A percentile compares a stretch with the other conserved stretches of the same genome.
Evolutionary conservation across 129 eudicot species (phyloP).

Genomic region (Ambrosia artemisiifolia): DNA sequence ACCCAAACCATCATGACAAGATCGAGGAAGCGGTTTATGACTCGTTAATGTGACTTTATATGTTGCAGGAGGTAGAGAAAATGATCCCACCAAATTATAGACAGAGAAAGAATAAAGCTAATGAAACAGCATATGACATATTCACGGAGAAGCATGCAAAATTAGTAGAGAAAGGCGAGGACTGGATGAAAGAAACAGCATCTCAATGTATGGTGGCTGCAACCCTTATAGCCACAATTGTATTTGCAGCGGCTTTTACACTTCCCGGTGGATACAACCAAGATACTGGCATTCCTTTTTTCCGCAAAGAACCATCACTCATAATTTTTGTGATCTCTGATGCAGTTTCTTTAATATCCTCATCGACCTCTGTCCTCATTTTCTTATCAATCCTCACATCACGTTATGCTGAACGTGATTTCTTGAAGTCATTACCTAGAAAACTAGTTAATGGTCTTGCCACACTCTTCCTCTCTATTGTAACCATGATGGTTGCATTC

Average conservation of each 20-base stretch:
- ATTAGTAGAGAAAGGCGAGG: neutral
- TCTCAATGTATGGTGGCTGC: constrained; percentile 26
- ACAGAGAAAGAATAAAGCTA: neutral
- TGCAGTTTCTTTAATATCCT: constrained; percentile 3
- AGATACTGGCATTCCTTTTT: neutral
- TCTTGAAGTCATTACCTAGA: constrained; percentile 17
- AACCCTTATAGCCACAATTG: constrained; percentile 23
- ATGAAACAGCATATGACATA: neutral
- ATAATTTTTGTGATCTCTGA: constrained; percentile 11
- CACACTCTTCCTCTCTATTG: no score
- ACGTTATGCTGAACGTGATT: constrained; percentile 26
- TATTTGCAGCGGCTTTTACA: constrained; percentile 30
- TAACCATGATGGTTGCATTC: no score
- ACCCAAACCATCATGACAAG: neutral
- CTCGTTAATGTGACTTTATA: neutral
- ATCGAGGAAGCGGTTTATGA: neutral
- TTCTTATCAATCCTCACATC: constrained; percentile 17
- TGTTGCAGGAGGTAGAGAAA: constrained; percentile 16
- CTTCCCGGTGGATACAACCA: constrained; percentile 18
- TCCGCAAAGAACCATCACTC: neutral
- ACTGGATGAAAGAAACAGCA: constrained; percentile 27
- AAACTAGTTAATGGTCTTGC: neutral
- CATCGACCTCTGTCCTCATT: constrained; percentile 11
- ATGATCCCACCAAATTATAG: neutral
- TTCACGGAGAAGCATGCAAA: constrained; percentile 5